Conservation (phyloP, 345 rosid species). For the Cardiospermum halicacabum region DNA sequence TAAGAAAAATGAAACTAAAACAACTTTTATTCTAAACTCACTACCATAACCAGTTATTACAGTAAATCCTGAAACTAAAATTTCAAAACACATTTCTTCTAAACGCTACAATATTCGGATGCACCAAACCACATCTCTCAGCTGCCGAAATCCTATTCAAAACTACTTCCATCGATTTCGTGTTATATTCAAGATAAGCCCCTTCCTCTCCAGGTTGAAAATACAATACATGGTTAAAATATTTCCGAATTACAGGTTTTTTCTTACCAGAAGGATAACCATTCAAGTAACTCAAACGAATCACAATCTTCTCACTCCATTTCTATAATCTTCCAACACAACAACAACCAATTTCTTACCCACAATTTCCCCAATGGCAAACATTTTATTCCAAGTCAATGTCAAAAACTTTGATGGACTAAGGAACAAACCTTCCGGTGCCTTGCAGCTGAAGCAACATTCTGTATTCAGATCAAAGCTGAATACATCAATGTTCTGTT, state of each 20-base stretch:
- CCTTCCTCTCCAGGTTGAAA: not conserved
- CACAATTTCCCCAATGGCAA: not conserved
- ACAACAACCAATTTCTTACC: not conserved
- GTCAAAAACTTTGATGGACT: not conserved
- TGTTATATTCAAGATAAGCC: not conserved
- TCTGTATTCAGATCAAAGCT: not conserved
- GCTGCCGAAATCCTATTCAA: no score
- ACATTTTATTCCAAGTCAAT: not conserved
- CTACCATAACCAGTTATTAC: no score
- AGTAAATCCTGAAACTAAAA: no score
- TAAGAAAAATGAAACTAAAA: no score
- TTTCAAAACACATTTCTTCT: not conserved
- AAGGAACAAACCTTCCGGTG: not conserved
- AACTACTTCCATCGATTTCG: no score
- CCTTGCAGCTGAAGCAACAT: not conserved
- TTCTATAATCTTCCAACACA: not conserved
- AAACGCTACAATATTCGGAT: not conserved
- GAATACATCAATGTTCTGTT: not conserved
- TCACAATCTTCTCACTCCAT: not conserved
- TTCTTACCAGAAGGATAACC: not conserved
- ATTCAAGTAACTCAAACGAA: not conserved
- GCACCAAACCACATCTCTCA: not conserved
- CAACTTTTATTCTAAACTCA: no score
- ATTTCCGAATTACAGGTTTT: not conserved
- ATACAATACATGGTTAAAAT: not conserved